Evolutionary conservation across 1,284 basidiomycete genomes (phyloP).

Genomic region (Ganoderma leucocontextum): DNA sequence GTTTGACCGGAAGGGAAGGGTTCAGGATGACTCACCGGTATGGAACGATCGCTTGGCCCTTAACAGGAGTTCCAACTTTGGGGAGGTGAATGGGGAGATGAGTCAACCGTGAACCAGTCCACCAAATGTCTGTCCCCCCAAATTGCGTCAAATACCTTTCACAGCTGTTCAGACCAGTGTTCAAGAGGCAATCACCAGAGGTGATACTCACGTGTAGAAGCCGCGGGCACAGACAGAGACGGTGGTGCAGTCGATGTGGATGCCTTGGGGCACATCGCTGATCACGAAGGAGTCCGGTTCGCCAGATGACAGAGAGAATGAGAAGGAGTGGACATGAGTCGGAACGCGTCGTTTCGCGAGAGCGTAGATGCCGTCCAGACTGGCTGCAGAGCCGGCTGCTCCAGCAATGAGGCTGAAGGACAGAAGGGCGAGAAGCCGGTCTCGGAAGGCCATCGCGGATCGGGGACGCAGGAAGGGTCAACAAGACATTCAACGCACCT

Average conservation of each 20-base stretch:
- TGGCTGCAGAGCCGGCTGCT: neutral
- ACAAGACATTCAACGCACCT: neutral
- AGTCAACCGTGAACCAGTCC: conserved; percentile 51
- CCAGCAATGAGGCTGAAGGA: conserved; percentile 13
- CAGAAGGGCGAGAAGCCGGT: conserved; percentile 13
- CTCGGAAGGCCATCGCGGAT: neutral
- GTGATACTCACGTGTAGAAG: conserved; percentile 38
- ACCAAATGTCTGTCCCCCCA: conserved; percentile 52
- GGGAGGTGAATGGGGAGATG: conserved; percentile 44
- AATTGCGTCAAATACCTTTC: conserved; percentile 48
- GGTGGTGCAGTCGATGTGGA: conserved; percentile 42
- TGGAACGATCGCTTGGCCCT: conserved; percentile 46
- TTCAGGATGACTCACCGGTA: conserved; percentile 40
- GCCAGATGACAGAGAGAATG: conserved; percentile 38
- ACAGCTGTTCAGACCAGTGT: neutral
- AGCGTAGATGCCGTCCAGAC: conserved; percentile 38
- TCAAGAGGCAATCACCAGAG: too few relatives aligned
- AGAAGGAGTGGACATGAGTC: conserved; percentile 38
- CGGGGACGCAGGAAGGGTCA: neutral
- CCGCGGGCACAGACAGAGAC: conserved; percentile 42
- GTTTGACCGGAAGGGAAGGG: neutral
- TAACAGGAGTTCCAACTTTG: conserved; percentile 41
- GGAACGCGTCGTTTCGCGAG: conserved; percentile 40
- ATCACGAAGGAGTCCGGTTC: conserved; percentile 38
- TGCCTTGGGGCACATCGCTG: conserved; percentile 34